Evolutionary conservation across 106 monocot genomes (phyloP), one percentile per base, ranked within the genome.

Genomic region (Narthecium ossifragum): DNA sequence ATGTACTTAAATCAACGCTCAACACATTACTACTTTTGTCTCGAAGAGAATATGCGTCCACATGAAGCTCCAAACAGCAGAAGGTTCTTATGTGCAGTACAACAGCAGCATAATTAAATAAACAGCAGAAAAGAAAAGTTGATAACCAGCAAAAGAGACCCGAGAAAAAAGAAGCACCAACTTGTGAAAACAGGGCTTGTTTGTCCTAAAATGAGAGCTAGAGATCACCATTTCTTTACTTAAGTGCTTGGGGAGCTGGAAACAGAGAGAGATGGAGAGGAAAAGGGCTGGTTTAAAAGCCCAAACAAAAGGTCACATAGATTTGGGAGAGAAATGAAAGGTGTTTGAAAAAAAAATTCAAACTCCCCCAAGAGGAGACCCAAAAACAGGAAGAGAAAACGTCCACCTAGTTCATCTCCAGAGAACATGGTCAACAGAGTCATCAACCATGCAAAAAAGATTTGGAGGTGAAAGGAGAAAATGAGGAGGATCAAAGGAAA

Each of bases 381-480:
- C 28, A 5, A 27, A 53, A 53, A 53, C 26, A 52, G 47, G n/a
- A n/a, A n/a, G n/a, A 36, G 5, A 36, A 36, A 50, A 50, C 8
- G 50, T 50, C 2, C 26, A 11, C 1, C 17, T 1, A 10, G 26
- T 56, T 31, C 33, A 20, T 56, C 20, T 34, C 55, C 31, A 56
- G 15, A 30, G n/a, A 56, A 56, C 55, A n/a, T 56, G 55, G 31
- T 32, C 55, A 32, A 1, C 2, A 50, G 24, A 18, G 31, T 12
- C 17, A 13, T 30, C 24, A 18, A 56, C 55, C 55, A 56, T 32
- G 55, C 1, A 56, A 56, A 56, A 56, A 56, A 31, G 2, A 18
- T 13, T 10, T 52, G 30, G 29, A 28, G 54, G 18, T 21, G 50
- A 50, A 50, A 23, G 24, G 24, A 50, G 50, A 5, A 21, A 50